Evolutionary conservation across 495 filamentous ascomycete genomes (phyloP).

Genomic region (Aspergillus homomorphus): DNA sequence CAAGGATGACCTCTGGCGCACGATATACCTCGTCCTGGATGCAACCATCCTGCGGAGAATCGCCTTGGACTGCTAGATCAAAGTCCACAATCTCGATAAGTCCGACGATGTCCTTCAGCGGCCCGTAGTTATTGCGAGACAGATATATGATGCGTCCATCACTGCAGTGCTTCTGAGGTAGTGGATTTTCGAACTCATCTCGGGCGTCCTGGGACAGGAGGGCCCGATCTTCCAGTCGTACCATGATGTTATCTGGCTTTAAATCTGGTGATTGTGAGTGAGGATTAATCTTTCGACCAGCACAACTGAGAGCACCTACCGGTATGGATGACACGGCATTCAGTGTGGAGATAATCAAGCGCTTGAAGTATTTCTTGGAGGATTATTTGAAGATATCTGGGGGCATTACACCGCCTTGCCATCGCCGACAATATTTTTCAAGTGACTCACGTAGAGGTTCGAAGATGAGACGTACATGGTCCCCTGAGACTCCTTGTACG

Average conservation of each 20-base stretch:
- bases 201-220: slow-evolving; percentile 18
- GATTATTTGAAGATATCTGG: slow-evolving; percentile 16
- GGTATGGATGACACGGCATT: slow-evolving; percentile 19
- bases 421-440: slow-evolving; percentile 31
- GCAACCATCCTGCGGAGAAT: too few species aligned
- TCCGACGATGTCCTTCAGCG: background rate
- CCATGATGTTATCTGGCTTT: background rate
- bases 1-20: too few species aligned
- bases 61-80: slow-evolving; percentile 6
- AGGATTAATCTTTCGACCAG: background rate
- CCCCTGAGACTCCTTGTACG: slow-evolving; percentile 20
- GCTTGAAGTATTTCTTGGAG: slow-evolving; percentile 16
- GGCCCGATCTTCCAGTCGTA: background rate
- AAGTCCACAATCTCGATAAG: slow-evolving; percentile 20
- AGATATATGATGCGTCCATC: slow-evolving; percentile 20
- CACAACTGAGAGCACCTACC: slow-evolving; percentile 6
- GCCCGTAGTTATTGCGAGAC: slow-evolving; percentile 14
- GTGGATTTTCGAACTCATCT: slow-evolving; percentile 21
- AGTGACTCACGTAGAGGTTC: slow-evolving; percentile 30
- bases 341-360: slow-evolving; percentile 19
- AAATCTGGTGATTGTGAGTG: background rate
- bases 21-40: too few species aligned
- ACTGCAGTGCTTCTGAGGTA: slow-evolving; percentile 16
- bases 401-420: slow-evolving; percentile 10
- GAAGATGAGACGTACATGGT: slow-evolving; percentile 35